These are phyloP conservation scores for Lipomyces yamadae DNA, from an alignment of 805 yeast species.

Conservation along the genomic window DNA sequence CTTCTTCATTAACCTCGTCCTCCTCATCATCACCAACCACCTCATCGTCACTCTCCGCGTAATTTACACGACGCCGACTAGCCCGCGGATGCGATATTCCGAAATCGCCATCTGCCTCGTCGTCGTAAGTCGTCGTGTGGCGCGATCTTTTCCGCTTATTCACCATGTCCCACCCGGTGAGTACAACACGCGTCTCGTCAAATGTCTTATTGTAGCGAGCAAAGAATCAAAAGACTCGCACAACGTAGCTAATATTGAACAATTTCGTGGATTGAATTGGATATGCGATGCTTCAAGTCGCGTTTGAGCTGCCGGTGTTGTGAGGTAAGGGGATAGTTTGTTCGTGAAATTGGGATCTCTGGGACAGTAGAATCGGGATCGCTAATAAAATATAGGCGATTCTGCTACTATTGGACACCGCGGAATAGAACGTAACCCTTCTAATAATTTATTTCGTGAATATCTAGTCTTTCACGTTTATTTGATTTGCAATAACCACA, in stretches of 20 bases:
- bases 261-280: background rate
- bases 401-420: too few relatives aligned
- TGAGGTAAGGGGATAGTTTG: background rate
- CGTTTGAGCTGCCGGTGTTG: background rate
- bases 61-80: constrained; percentile 24
- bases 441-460: background rate
- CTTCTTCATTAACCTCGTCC: constrained; percentile 41
- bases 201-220: background rate
- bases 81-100: constrained; percentile 17
- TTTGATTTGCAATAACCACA: background rate
- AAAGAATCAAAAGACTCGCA: background rate
- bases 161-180: background rate
- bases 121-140: constrained; percentile 9
- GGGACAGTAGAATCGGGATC: background rate
- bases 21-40: constrained; percentile 49
- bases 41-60: constrained; percentile 27
- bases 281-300: background rate
- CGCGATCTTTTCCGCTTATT: constrained; percentile 29
- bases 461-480: background rate
- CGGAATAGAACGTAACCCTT: too few relatives aligned
- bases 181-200: background rate
- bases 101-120: constrained; percentile 15
- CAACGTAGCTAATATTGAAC: background rate
- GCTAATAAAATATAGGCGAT: too few relatives aligned
- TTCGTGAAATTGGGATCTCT: background rate